These are phyloP conservation scores for Fistulina hepatica DNA, from an alignment of 1,284 basidiomycete genomes.

Conservation along the genomic window DNA sequence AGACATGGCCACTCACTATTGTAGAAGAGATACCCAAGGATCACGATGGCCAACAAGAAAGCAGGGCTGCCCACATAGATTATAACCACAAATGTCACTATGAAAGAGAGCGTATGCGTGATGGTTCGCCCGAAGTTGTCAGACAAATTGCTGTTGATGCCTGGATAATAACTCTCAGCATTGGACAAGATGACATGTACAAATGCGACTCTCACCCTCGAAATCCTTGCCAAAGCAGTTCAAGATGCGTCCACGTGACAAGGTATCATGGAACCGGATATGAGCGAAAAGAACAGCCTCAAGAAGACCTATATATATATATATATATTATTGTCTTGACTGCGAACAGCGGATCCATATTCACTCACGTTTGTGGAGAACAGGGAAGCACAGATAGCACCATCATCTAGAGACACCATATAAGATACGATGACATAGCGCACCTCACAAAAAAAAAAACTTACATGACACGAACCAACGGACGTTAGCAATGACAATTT, in stretches of 20 bases:
- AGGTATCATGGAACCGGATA: conserved; percentile 89
- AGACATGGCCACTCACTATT: conserved; percentile 34
- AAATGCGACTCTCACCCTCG: conserved; percentile 44
- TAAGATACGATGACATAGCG: neutral
- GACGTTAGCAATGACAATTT: conserved; percentile 53
- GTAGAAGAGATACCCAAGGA: conserved; percentile 60
- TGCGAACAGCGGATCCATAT: conserved; percentile 15
- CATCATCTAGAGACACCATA: conserved; percentile 37
- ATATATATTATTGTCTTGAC: neutral
- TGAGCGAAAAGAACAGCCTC: conserved; percentile 83
- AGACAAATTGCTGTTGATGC: conserved; percentile 76
- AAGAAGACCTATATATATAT: conserved; percentile 60
- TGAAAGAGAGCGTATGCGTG: conserved; percentile 37
- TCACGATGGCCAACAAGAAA: conserved; percentile 52
- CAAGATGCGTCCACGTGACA: conserved; percentile 74
- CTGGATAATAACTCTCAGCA: conserved; percentile 25
- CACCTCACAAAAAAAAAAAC: conserved; percentile 17
- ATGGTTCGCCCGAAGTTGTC: conserved; percentile 80
- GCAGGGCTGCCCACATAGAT: conserved; percentile 70
- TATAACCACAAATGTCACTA: conserved; percentile 67
- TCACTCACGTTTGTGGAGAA: conserved; percentile 62
- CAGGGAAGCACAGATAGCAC: conserved; percentile 60
- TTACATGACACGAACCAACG: conserved; percentile 59
- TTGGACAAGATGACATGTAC: neutral
- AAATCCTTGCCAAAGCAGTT: conserved; percentile 94